Conservation (phyloP, 225 moss, liverwort and hornwort species). For the Physcomitrium patens region DNA sequence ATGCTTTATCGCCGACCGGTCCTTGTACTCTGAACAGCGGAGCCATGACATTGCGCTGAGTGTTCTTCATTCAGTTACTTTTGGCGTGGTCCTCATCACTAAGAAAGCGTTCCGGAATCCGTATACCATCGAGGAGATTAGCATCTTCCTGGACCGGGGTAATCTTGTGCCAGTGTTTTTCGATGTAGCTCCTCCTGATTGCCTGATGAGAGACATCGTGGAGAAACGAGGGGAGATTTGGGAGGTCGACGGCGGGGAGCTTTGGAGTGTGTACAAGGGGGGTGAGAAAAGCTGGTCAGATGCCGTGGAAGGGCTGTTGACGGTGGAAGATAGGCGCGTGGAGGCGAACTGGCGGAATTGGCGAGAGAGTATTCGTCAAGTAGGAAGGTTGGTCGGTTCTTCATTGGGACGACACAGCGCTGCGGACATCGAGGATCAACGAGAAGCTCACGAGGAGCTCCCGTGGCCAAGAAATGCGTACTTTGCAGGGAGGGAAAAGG, state of each 20-base stretch:
- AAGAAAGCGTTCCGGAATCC: slow-evolving; percentile 45
- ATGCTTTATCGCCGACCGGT: slow-evolving; percentile 58
- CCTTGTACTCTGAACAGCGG: slow-evolving; percentile 40
- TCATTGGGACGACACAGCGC: slow-evolving; percentile 25
- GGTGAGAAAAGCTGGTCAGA: slow-evolving; percentile 48
- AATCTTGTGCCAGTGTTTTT: slow-evolving; percentile 69
- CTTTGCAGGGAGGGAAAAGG: slow-evolving; percentile 54
- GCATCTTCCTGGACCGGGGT: slow-evolving; percentile 40
- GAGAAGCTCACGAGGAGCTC: slow-evolving; percentile 37
- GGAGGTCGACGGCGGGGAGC: slow-evolving; percentile 60
- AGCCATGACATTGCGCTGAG: slow-evolving; percentile 51
- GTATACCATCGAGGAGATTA: slow-evolving; percentile 61
- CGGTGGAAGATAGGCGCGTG: slow-evolving; percentile 47
- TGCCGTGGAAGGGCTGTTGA: slow-evolving; percentile 44
- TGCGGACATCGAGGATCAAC: slow-evolving; percentile 3
- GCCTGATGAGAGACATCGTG: slow-evolving; percentile 50
- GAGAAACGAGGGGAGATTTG: slow-evolving; percentile 49
- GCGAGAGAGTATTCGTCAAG: slow-evolving; percentile 57
- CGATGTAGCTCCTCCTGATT: slow-evolving; percentile 51
- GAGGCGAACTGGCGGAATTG: slow-evolving; percentile 57
- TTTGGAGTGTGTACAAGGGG: slow-evolving; percentile 55
- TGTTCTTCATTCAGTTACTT: slow-evolving; percentile 48
- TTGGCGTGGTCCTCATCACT: slow-evolving; percentile 62
- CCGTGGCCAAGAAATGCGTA: slow-evolving; percentile 50
- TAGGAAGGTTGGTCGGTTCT: slow-evolving; percentile 40